phyloP scores from a whole-genome alignment of 2,329 filamentous ascomycete species.

The Sporothrix protearum region DNA sequence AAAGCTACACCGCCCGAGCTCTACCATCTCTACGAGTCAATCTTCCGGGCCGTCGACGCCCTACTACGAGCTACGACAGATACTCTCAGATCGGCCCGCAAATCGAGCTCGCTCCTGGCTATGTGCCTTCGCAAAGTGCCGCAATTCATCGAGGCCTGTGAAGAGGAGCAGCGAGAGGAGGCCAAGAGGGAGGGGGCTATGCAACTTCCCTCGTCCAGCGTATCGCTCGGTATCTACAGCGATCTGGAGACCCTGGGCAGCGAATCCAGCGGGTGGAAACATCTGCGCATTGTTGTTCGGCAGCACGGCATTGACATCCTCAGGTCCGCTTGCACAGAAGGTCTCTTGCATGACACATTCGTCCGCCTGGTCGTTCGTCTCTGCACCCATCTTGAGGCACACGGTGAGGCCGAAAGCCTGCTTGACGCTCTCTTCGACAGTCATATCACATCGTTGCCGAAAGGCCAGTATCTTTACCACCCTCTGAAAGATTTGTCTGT shows the following conservation, averaged over 20 bases:
- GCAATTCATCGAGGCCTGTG: conserved; percentile 45
- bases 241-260: conserved; percentile 46
- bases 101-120: conserved; percentile 43
- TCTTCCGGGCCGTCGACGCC: conserved; percentile 45
- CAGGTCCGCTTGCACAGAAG: conserved; percentile 41
- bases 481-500: conserved; percentile 29
- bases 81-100: background rate
- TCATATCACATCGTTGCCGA: background rate
- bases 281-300: conserved; percentile 45
- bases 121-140: conserved; percentile 51
- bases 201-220: conserved; percentile 37
- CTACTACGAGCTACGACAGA: conserved; percentile 42
- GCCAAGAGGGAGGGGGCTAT: conserved; percentile 39
- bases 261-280: conserved; percentile 43
- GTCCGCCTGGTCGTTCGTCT: conserved; percentile 42
- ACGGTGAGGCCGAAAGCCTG: conserved; percentile 43
- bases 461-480: background rate
- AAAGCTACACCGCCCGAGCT: conserved; percentile 32
- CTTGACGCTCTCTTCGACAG: conserved; percentile 36
- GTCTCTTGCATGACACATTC: conserved; percentile 42
- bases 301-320: conserved; percentile 47
- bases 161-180: conserved; percentile 41
- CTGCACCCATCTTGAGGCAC: conserved; percentile 38
- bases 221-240: conserved; percentile 47
- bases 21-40: conserved; percentile 43